Evolutionary conservation across 2,329 filamentous ascomycete genomes (phyloP).

Genomic region (Fusarium marasasianum): DNA sequence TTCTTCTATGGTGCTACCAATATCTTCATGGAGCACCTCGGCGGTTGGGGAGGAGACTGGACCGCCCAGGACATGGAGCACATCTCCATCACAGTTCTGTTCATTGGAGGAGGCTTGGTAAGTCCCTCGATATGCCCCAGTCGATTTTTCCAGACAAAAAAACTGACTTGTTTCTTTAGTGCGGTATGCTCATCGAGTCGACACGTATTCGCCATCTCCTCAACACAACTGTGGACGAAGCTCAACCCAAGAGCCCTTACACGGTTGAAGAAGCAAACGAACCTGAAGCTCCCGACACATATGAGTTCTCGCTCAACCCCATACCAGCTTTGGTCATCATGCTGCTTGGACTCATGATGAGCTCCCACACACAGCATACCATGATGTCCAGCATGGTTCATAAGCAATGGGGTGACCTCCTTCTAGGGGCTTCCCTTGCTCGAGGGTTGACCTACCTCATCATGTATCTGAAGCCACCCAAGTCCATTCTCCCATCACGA

Average conservation of each 20-base stretch:
- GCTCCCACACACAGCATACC: conserved; percentile 83
- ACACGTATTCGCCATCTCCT: conserved; percentile 72
- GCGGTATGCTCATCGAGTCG: conserved; percentile 88
- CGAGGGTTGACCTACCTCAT: conserved; percentile 82
- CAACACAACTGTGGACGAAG: conserved; percentile 60
- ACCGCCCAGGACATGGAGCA: conserved; percentile 87
- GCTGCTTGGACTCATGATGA: conserved; percentile 93
- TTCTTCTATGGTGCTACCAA: conserved; percentile 90
- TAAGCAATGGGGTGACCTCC: conserved; percentile 89
- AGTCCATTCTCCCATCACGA: conserved; percentile 80
- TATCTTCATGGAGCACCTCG: conserved; percentile 90
- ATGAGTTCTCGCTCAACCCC: conserved; percentile 84
- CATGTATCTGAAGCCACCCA: conserved; percentile 82
- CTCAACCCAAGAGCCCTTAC: conserved; percentile 46
- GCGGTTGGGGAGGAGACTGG: conserved; percentile 76
- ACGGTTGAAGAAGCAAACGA: conserved; percentile 61
- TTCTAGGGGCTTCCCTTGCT: conserved; percentile 82
- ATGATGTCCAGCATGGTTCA: conserved; percentile 93
- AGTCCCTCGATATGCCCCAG: conserved; percentile 46
- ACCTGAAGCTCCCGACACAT: conserved; percentile 67
- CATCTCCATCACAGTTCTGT: conserved; percentile 90
- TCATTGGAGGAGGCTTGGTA: conserved; percentile 90
- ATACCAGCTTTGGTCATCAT: conserved; percentile 88
- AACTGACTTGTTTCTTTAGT: conserved; percentile 53
- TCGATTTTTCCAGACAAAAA: background rate